These are phyloP conservation scores for Vigna mungo DNA, from an alignment of 306 rosid genomes.

Conservation along the genomic window DNA sequence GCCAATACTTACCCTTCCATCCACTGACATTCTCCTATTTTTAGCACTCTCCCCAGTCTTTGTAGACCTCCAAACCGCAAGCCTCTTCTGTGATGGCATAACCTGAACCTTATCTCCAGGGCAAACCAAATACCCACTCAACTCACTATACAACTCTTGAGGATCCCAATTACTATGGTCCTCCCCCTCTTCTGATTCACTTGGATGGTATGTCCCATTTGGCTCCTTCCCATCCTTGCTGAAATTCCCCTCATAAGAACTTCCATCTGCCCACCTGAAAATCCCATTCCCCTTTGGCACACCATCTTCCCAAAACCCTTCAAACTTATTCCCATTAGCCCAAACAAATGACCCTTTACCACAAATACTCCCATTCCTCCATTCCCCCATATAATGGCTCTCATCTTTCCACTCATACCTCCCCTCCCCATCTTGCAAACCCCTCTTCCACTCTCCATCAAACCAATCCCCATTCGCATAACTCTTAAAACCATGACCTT, in stretches of 20 bases:
- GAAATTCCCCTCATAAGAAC: constrained; percentile 75
- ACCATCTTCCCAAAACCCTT: constrained; percentile 82
- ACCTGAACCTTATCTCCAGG: constrained; percentile 73
- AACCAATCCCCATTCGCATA: constrained; percentile 73
- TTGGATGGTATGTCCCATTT: constrained; percentile 65
- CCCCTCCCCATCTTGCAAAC: constrained; percentile 78
- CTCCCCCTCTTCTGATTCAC: constrained; percentile 42
- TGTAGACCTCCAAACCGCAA: constrained; percentile 79
- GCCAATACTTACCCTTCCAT: constrained; percentile 72
- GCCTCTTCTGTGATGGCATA: constrained; percentile 86
- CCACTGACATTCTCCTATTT: constrained; percentile 72
- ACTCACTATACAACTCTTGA: constrained; percentile 62
- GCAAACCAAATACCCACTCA: constrained; percentile 57
- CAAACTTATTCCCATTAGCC: constrained; percentile 73
- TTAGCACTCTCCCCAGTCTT: constrained; percentile 53
- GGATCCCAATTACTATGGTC: constrained; percentile 76
- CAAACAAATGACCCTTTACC: constrained; percentile 79
- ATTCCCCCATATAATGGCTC: constrained; percentile 74
- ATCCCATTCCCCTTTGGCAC: constrained; percentile 78
- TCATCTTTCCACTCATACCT: constrained; percentile 80
- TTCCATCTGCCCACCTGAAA: constrained; percentile 77
- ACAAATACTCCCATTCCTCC: constrained; percentile 77
- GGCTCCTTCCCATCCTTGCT: constrained; percentile 66
- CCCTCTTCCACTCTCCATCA: constrained; percentile 85
- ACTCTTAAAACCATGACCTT: constrained; percentile 74